A percentile compares a stretch with the other conserved stretches of the same genome.
Conservation (phyloP, 2,329 filamentous ascomycete genomes). For the Alternaria infectoria region DNA sequence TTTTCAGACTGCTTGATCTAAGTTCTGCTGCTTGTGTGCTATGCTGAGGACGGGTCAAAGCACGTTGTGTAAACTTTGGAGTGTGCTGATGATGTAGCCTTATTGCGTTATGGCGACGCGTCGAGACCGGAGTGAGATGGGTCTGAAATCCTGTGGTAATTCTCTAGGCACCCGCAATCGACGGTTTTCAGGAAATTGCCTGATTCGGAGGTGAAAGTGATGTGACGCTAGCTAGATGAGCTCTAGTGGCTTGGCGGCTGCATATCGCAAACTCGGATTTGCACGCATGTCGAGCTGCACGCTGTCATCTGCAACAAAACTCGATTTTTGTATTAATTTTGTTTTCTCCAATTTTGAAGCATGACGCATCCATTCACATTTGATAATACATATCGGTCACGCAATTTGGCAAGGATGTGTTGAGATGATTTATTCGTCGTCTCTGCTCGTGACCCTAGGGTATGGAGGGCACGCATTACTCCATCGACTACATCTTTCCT, state of each 20-base stretch:
- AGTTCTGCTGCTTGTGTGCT: background rate
- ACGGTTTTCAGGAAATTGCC: background rate
- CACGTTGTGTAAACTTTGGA: background rate
- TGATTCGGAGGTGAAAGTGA: background rate
- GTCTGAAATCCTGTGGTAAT: background rate
- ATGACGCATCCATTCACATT: background rate
- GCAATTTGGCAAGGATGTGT: background rate
- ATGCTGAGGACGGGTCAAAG: background rate
- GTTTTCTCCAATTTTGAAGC: background rate
- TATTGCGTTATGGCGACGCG: background rate
- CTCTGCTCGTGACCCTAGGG: background rate
- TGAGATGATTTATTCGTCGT: background rate
- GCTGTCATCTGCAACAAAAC: background rate
- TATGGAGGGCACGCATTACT: background rate
- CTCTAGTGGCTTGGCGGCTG: background rate
- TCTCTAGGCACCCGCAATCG: background rate
- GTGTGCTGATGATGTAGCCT: background rate
- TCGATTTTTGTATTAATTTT: accelerated
- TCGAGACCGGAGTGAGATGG: background rate
- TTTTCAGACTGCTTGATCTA: background rate
- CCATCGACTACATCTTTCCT: background rate
- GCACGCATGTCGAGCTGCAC: background rate
- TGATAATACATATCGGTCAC: background rate
- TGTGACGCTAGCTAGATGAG: background rate
- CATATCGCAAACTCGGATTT: background rate